These are phyloP conservation scores for Calonectria henricotiae DNA, from an alignment of 2,329 filamentous ascomycete species.

Conservation along the genomic window DNA sequence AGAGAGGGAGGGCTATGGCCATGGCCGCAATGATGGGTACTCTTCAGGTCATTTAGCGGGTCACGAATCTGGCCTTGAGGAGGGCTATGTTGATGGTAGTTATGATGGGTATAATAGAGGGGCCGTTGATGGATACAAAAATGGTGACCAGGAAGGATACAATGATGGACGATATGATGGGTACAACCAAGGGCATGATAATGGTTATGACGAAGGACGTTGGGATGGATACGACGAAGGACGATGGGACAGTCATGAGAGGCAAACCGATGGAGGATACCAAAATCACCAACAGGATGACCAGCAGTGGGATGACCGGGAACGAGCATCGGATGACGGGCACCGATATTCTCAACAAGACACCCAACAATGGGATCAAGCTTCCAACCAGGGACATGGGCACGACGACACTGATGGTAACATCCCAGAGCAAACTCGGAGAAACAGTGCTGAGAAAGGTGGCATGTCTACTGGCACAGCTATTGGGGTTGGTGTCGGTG, in stretches of 20 bases:
- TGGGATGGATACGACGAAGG: background rate
- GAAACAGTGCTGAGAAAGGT: background rate
- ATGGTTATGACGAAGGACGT: background rate
- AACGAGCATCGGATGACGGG: background rate
- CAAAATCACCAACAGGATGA: no score
- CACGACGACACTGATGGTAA: background rate
- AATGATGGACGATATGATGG: background rate
- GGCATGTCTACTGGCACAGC: constrained; percentile 6
- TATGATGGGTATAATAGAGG: background rate
- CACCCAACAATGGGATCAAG: background rate
- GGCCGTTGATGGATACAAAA: background rate
- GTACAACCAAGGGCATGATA: background rate
- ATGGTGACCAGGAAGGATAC: constrained; percentile 7
- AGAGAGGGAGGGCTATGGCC: background rate
- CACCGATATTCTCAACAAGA: background rate
- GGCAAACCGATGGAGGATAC: background rate
- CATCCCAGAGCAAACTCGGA: background rate
- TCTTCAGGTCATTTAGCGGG: background rate
- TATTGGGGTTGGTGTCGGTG: background rate
- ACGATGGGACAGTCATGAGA: background rate
- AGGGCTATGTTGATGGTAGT: background rate
- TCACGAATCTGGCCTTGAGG: background rate
- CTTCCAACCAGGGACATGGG: background rate
- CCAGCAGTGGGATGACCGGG: background rate
- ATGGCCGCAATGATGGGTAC: constrained; percentile 10